Conservation (phyloP, 1,284 basidiomycete genomes). For the Rhodotorula sp. region DNA sequence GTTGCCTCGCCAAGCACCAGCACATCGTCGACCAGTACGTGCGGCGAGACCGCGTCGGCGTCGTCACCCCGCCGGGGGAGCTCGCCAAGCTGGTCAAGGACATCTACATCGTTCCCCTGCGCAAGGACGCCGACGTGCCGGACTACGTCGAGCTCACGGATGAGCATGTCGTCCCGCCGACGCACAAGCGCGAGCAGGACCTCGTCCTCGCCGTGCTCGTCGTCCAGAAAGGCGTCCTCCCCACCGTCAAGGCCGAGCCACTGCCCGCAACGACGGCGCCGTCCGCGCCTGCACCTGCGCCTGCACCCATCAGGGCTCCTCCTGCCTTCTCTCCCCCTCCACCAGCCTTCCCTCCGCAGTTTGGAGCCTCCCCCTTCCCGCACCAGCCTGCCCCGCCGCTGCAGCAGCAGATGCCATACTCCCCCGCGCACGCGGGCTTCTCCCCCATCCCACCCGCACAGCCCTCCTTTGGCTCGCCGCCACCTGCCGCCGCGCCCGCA, state of each 20-base stretch:
- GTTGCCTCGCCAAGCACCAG: conserved; percentile 42
- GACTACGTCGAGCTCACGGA: conserved; percentile 85
- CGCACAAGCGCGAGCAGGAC: conserved; percentile 63
- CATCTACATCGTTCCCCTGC: conserved; percentile 81
- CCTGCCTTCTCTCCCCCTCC: not conserved
- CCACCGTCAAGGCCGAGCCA: conserved; percentile 19
- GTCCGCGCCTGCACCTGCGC: not conserved
- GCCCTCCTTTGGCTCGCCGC: not conserved
- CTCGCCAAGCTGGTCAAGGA: conserved; percentile 63
- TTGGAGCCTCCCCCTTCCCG: not conserved
- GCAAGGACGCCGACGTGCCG: conserved; percentile 68
- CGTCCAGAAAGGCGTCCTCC: conserved; percentile 59
- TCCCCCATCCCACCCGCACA: not conserved
- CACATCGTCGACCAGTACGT: conserved; percentile 44
- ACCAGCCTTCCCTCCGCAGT: not conserved
- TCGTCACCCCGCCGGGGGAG: conserved; percentile 42
- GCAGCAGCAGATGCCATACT: not conserved
- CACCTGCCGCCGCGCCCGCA: not conserved
- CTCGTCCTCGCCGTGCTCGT: conserved; percentile 82
- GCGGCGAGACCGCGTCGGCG: conserved; percentile 46
- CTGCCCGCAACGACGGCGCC: not conserved
- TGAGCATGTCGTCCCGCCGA: conserved; percentile 63
- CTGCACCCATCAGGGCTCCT: too few relatives aligned
- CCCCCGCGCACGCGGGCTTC: not conserved
- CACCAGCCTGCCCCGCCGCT: not conserved